phyloP scores from a whole-genome alignment of 2,329 filamentous ascomycete species.

The Zasmidium citrigriseum region DNA sequence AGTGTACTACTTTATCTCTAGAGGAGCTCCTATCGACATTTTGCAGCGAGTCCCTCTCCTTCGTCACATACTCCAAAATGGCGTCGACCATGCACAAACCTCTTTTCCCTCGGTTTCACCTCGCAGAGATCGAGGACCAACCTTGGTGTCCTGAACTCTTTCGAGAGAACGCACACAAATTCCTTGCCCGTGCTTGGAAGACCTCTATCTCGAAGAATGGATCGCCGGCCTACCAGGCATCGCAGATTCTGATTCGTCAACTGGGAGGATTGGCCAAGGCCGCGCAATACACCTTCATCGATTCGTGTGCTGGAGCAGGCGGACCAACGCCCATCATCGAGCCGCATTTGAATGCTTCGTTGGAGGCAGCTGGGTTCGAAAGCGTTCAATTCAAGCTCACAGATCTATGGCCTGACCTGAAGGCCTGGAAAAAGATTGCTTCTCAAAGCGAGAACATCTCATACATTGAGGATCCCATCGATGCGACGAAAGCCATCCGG shows the following conservation, averaged over 20 bases:
- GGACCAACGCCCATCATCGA: constrained; percentile 16
- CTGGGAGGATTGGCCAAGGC: constrained; percentile 6
- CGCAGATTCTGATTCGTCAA: constrained; percentile 1
- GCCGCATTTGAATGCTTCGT: constrained; percentile 2
- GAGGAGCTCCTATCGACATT: too few relatives aligned
- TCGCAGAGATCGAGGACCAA: constrained; percentile 14
- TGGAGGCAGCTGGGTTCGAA: constrained; percentile 1
- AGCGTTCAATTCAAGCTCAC: constrained; percentile 11
- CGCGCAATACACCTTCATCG: constrained; percentile 7
- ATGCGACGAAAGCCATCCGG: constrained; percentile 7
- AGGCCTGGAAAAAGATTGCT: constrained; percentile 8
- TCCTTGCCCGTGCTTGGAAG: constrained; percentile 9
- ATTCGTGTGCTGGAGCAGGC: constrained; percentile 10
- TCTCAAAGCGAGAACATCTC: constrained; percentile 5
- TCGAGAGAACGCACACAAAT: constrained; percentile 5
- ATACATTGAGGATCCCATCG: constrained; percentile 7
- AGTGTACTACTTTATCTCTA: too few relatives aligned
- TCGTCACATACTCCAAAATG: too few relatives aligned
- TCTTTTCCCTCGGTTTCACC: constrained; percentile 12
- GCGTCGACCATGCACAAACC: not conserved
- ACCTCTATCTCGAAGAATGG: not conserved
- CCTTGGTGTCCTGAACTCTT: constrained; percentile 11
- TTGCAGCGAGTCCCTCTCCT: too few relatives aligned
- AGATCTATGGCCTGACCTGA: constrained; percentile 10
- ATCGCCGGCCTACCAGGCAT: constrained; percentile 5